Percentiles rank a stretch among this genome's conserved stretches.
These are phyloP conservation scores for Curvularia sp. DNA, from an alignment of 2,329 filamentous ascomycete species.

Conservation along the genomic window DNA sequence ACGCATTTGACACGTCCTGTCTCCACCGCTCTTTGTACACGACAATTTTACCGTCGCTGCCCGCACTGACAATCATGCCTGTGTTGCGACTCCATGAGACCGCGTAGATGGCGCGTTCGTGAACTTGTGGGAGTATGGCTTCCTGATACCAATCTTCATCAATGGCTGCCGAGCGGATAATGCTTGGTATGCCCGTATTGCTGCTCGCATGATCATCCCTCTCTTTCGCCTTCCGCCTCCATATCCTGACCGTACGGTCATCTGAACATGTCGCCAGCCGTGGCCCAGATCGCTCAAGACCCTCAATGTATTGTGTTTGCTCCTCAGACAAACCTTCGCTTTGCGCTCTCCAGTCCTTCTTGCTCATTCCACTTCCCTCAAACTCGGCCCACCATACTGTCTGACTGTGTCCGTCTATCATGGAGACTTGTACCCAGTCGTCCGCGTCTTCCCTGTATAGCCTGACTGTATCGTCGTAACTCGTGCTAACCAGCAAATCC, in stretches of 20 bases:
- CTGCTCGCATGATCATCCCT: constrained; percentile 53
- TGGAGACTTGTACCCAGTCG: constrained; percentile 90
- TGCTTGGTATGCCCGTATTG: constrained; percentile 79
- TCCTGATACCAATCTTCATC: constrained; percentile 87
- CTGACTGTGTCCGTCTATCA: constrained; percentile 78
- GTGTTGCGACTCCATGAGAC: constrained; percentile 80
- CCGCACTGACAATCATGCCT: constrained; percentile 84
- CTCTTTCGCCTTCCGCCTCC: constrained; percentile 70
- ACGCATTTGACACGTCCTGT: constrained; percentile 33
- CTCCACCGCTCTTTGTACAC: constrained; percentile 34
- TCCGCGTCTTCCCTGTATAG: constrained; percentile 91
- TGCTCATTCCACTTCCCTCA: constrained; percentile 56
- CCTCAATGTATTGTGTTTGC: constrained; percentile 47
- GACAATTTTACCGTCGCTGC: constrained; percentile 68
- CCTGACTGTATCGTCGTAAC: constrained; percentile 90
- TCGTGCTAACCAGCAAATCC: constrained; percentile 83
- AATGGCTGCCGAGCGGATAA: constrained; percentile 74
- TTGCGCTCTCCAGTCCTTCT: constrained; percentile 34
- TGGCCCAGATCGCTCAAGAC: constrained; percentile 55
- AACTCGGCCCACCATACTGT: constrained; percentile 91
- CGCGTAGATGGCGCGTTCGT: constrained; percentile 84
- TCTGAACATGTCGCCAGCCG: constrained; percentile 85
- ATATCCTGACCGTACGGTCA: constrained; percentile 79
- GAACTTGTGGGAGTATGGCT: constrained; percentile 73
- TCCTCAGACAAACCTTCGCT: constrained; percentile 41